Evolutionary conservation across 805 yeast species (phyloP).

Genomic region (Candida jianshihensis): DNA sequence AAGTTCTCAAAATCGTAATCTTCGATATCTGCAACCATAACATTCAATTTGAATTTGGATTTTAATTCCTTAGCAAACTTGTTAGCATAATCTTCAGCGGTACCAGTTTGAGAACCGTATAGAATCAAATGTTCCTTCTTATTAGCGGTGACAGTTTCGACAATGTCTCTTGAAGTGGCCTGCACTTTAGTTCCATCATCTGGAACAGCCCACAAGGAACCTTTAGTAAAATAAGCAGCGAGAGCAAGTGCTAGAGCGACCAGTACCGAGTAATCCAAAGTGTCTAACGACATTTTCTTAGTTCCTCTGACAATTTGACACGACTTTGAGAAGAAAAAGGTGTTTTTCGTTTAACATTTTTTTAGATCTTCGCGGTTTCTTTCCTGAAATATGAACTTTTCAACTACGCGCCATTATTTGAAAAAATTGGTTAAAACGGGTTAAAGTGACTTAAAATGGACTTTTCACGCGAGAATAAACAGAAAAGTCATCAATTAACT

Average conservation of each 20-base stretch:
- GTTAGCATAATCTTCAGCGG: conserved; percentile 94
- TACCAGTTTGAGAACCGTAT: conserved; percentile 96
- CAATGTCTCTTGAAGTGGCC: conserved; percentile 46
- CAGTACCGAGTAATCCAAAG: conserved; percentile 64
- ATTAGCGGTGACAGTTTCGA: conserved; percentile 48
- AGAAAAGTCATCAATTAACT: background rate
- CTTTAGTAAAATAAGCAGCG: conserved; percentile 61
- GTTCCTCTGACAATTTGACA: too few relatives aligned
- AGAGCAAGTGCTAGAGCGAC: conserved; percentile 60
- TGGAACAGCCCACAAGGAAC: conserved; percentile 38
- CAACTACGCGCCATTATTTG: too few relatives aligned
- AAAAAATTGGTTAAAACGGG: too few relatives aligned
- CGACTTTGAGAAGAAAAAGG: too few relatives aligned
- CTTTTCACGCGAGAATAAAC: too few relatives aligned
- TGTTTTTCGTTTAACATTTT: too few relatives aligned
- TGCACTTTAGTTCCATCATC: conserved; percentile 28
- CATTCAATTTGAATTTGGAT: conserved; percentile 70
- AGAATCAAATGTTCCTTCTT: conserved; percentile 74
- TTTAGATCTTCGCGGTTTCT: too few relatives aligned
- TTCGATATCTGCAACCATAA: conserved; percentile 83
- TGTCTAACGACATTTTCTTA: conserved; percentile 52
- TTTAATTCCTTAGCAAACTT: conserved; percentile 85
- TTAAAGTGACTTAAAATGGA: too few relatives aligned
- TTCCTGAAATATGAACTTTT: too few relatives aligned
- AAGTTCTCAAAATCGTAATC: conserved; percentile 81